Conservation (phyloP, 768 basidiomycete species). For the Coprinopsis sp. region DNA sequence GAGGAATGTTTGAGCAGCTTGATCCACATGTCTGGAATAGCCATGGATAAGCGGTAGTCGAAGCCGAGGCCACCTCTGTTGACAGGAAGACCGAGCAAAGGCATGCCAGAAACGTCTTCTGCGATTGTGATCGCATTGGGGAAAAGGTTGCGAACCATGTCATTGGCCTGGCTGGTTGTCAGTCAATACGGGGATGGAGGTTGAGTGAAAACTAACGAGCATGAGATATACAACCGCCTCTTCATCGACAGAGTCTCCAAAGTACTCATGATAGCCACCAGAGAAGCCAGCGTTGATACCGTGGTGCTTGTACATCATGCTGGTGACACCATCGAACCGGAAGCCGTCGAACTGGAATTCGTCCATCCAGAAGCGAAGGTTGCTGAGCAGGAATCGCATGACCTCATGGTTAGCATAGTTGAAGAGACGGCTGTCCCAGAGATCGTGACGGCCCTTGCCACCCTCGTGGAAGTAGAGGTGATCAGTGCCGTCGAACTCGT, state of each 20-base stretch:
- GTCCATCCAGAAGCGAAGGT: constrained; percentile 93
- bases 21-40: constrained; percentile 99
- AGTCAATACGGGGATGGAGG: neutral
- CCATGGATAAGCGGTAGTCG: constrained; percentile 98
- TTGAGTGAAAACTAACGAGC: constrained; percentile 51
- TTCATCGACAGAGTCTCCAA: constrained; percentile 76
- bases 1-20: constrained; percentile 90
- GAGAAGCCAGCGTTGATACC: constrained; percentile 98
- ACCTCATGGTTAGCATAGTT: constrained; percentile 97
- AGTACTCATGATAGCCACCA: constrained; percentile 98
- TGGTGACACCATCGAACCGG: constrained; percentile 97
- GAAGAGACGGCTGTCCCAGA: constrained; percentile 97
- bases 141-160: constrained; percentile 77
- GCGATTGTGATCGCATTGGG: constrained; percentile 87
- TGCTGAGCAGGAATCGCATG: constrained; percentile 89
- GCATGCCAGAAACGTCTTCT: constrained; percentile 99
- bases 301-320: constrained; percentile 99
- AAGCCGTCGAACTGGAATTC: constrained; percentile 97
- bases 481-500: constrained; percentile 95
- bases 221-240: constrained; percentile 95
- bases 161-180: constrained; percentile 71
- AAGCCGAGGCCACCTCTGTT: constrained; percentile 88
- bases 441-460: constrained; percentile 82
- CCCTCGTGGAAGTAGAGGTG: constrained; percentile 98
- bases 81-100: constrained; percentile 80